phyloP scores from a whole-genome alignment of 2,329 filamentous ascomycete species.

The Trichoderma koningiopsis region DNA sequence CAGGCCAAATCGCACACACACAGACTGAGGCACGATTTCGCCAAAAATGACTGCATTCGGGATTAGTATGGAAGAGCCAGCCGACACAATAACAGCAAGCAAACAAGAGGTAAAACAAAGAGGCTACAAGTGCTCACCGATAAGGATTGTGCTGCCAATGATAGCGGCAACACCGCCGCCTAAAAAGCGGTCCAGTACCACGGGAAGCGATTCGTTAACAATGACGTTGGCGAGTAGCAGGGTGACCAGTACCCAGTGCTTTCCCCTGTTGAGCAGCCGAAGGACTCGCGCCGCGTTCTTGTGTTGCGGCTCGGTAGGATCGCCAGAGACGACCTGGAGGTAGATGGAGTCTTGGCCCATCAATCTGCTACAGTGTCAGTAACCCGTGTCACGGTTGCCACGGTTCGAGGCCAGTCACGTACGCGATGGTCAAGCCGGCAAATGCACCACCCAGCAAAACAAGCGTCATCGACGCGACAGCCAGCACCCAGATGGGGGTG shows the following conservation, averaged over 20 bases:
- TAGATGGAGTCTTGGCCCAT: slow-evolving; percentile 91
- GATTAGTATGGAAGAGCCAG: slow-evolving; percentile 22
- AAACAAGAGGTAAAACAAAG: slow-evolving; percentile 28
- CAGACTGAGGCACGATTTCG: slow-evolving; percentile 91
- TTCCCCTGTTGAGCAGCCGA: slow-evolving; percentile 78
- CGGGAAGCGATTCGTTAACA: slow-evolving; percentile 94
- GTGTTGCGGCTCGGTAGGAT: slow-evolving; percentile 80
- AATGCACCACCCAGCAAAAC: slow-evolving; percentile 91
- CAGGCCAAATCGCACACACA: slow-evolving; percentile 94
- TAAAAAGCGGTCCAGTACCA: slow-evolving; percentile 89
- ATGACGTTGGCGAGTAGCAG: slow-evolving; percentile 94
- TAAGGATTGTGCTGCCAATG: slow-evolving; percentile 87
- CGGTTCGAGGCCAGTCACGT: slow-evolving; percentile 40
- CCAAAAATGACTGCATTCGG: slow-evolving; percentile 84
- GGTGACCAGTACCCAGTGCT: slow-evolving; percentile 98
- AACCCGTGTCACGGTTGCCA: neutral
- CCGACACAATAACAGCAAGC: neutral
- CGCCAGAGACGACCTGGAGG: slow-evolving; percentile 88
- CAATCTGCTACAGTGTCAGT: slow-evolving; percentile 42
- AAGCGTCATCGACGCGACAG: slow-evolving; percentile 74
- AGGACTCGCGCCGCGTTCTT: slow-evolving; percentile 83
- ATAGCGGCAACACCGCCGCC: slow-evolving; percentile 95
- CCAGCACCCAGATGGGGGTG: slow-evolving; percentile 76
- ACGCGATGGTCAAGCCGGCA: slow-evolving; percentile 89
- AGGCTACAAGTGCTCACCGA: slow-evolving; percentile 63